Percentiles rank a stretch among this genome's conserved stretches.
These are phyloP conservation scores for Diospyros lotus DNA, from an alignment of 148 eudicot genomes.

Conservation along the genomic window DNA sequence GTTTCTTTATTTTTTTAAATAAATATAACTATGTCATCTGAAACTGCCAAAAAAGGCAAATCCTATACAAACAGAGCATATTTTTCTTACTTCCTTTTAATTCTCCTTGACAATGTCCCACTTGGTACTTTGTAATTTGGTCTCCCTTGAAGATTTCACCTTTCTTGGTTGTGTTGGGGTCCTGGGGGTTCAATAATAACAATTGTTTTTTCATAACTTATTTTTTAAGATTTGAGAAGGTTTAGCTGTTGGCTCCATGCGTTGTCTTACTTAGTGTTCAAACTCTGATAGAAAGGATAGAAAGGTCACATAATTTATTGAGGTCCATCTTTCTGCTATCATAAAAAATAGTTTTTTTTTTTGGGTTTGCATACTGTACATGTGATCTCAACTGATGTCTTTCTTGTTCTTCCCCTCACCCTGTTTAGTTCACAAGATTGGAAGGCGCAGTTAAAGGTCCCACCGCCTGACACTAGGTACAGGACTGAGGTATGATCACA, in stretches of 20 bases:
- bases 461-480: conserved; percentile 68
- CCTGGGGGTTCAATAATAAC: no score
- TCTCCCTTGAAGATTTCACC: no score
- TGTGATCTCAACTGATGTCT: neutral
- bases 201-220: no score
- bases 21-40: neutral
- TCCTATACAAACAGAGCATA: no score
- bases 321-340: neutral
- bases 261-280: neutral
- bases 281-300: neutral
- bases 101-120: no score
- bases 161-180: no score
- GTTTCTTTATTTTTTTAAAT: neutral
- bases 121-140: no score
- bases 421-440: conserved; percentile 66
- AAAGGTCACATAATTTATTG: neutral
- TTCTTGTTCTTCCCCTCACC: neutral
- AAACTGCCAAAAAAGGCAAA: neutral
- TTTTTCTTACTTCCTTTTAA: no score
- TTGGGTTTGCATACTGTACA: neutral
- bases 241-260: neutral
- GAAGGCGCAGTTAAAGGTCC: conserved; percentile 64
- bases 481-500: conserved; percentile 23
- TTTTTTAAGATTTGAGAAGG: no score
- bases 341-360: neutral